Base-by-base conservation (phyloP, 169 alveolate genomes). In the Hepatocystis sp. region DNA sequence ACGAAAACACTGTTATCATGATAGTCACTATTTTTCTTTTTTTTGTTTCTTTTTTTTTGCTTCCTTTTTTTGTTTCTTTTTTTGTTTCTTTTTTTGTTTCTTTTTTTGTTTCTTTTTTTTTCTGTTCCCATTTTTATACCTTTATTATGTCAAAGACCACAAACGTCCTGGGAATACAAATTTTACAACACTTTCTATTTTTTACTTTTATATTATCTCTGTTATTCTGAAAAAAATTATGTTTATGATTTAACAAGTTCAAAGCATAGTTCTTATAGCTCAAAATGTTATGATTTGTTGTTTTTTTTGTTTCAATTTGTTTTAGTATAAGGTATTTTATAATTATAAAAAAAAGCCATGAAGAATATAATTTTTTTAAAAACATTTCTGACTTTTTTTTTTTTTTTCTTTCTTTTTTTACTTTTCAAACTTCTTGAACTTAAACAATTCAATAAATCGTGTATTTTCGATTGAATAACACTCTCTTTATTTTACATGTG, bases 61-160 rank as follows among this genome's bases (percentile, higher is more conserved):
- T 1, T 8, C 27, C 42, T 63, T 40, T 46, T 5, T 65, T 56
- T 56, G 27, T 56, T 19, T 51, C 21, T 51, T 51, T 51, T 51
- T 51, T 47, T 27, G 8, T 19, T 34, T 65, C 25, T 1, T 21
- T 19, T 0, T 51, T 19, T 51, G 10, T 23, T 13, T 23, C 65
- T 53, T n/a, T 10, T 53, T 56, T 46, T 71, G n/a, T n/a, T n/a
- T n/a, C n/a, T n/a, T n/a, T n/a, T n/a, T n/a, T n/a, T n/a, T n/a
- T n/a, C n/a, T n/a, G n/a, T n/a, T n/a, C n/a, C n/a, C n/a, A n/a
- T n/a, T n/a, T n/a, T n/a, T n/a, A n/a, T n/a, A 71, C 86, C 71
- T 71, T 71, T 40, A 71, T 56, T 39, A 71, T 71, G 44, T 71
- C 86, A 28, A 71, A 55, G 1, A 71, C 86, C 5, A 71, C 76